phyloP scores from a whole-genome alignment of 805 yeast genomes.

The Kluyveromyces siamensis region DNA sequence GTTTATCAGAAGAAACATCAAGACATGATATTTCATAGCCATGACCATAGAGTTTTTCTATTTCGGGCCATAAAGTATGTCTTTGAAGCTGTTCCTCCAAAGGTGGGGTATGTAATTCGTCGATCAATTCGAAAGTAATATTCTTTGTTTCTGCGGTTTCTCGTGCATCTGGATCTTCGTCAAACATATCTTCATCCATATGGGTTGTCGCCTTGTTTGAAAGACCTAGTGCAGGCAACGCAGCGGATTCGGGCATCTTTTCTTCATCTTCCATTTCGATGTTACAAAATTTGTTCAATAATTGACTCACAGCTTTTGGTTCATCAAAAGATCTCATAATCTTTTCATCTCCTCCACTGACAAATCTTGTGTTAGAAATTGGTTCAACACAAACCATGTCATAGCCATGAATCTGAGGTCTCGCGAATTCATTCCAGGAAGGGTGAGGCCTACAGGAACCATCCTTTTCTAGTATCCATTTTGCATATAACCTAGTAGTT shows the following conservation, averaged over 20 bases:
- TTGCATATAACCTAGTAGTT: constrained; percentile 77
- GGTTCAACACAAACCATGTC: constrained; percentile 81
- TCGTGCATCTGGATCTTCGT: constrained; percentile 24
- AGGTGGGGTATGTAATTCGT: constrained; percentile 52
- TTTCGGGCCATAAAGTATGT: constrained; percentile 89
- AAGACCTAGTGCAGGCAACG: constrained; percentile 86
- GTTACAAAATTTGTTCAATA: constrained; percentile 48
- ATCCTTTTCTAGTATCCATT: constrained; percentile 37
- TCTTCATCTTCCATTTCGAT: constrained; percentile 26
- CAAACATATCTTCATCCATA: constrained; percentile 37
- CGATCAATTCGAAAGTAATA: constrained; percentile 39
- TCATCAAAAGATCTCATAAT: constrained; percentile 80
- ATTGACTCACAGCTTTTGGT: constrained; percentile 66
- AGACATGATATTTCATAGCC: constrained; percentile 88
- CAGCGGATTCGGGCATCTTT: constrained; percentile 69
- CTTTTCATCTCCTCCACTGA: constrained; percentile 96
- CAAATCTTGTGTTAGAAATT: constrained; percentile 52
- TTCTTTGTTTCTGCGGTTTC: constrained; percentile 30
- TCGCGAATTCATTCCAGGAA: constrained; percentile 85
- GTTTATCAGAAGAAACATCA: constrained; percentile 56
- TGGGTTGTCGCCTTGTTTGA: constrained; percentile 77
- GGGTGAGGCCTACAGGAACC: constrained; percentile 21
- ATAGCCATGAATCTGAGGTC: constrained; percentile 98
- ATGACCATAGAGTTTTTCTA: constrained; percentile 92
- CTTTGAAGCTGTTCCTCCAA: constrained; percentile 87